Conservation (phyloP, 768 basidiomycete genomes). For the Nidularia pulvinata region DNA sequence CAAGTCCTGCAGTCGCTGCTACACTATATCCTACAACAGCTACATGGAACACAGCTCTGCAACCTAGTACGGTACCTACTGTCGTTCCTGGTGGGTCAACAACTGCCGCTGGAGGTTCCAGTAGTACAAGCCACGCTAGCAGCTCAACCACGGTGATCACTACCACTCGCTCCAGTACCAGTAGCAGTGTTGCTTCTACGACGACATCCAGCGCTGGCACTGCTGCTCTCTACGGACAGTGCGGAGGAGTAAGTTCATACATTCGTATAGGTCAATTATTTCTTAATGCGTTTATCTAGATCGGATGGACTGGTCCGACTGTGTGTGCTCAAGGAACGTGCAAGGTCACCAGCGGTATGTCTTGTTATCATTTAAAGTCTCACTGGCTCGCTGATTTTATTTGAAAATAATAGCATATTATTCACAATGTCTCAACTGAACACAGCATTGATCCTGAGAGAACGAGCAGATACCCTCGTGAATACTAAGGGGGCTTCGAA, state of each 20-base stretch:
- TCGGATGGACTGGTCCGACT: too few relatives aligned
- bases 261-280: too few relatives aligned
- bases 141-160: background rate
- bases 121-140: constrained; percentile 6
- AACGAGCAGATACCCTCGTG: too few relatives aligned
- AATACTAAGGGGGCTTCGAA: too few relatives aligned
- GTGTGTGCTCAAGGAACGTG: too few relatives aligned
- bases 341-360: too few relatives aligned
- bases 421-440: too few relatives aligned
- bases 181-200: constrained; percentile 26
- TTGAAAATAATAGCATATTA: too few relatives aligned
- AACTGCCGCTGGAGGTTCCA: constrained; percentile 5
- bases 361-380: too few relatives aligned
- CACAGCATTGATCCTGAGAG: too few relatives aligned
- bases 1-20: constrained; percentile 38
- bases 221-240: constrained; percentile 17
- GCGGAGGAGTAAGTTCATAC: constrained; percentile 10
- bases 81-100: background rate
- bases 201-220: constrained; percentile 4
- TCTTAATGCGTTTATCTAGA: too few relatives aligned
- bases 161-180: background rate
- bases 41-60: constrained; percentile 47
- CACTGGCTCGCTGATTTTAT: too few relatives aligned
- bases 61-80: constrained; percentile 41
- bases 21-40: constrained; percentile 45